Evolutionary conservation across 108 stramenopile species (phyloP).

Genomic region (Chaetoceros muelleri): DNA sequence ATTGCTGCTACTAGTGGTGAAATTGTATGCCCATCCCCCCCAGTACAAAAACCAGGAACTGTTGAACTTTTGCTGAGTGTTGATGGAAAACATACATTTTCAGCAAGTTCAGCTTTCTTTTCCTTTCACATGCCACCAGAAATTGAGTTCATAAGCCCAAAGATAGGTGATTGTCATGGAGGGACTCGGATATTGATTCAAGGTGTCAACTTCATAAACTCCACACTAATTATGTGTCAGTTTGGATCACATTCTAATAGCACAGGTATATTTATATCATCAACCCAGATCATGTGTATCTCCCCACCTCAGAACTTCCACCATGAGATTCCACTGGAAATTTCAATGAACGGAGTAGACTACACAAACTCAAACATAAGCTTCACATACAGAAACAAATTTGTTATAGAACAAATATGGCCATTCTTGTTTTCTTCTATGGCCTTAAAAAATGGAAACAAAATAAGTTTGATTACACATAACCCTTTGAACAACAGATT

Average conservation of each 20-base stretch:
- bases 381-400: neutral
- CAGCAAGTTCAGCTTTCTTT: neutral
- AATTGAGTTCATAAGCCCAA: neutral
- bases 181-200: neutral
- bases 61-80: too few species aligned
- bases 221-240: neutral
- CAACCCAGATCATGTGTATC: neutral
- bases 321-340: neutral
- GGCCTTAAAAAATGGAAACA: neutral
- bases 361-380: neutral
- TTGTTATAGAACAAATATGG: neutral
- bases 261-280: neutral
- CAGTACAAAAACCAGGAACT: too few species aligned
- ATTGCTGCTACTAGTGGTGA: neutral
- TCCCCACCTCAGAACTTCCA: neutral
- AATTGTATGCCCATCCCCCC: too few species aligned
- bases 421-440: neutral
- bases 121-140: neutral
- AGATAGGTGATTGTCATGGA: neutral
- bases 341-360: neutral
- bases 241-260: neutral
- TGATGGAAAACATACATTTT: neutral
- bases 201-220: neutral
- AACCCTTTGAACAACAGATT: neutral
- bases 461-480: neutral